Evolutionary conservation across 108 stramenopile genomes (phyloP).

Genomic region (Cylindrotheca fusiformis): DNA sequence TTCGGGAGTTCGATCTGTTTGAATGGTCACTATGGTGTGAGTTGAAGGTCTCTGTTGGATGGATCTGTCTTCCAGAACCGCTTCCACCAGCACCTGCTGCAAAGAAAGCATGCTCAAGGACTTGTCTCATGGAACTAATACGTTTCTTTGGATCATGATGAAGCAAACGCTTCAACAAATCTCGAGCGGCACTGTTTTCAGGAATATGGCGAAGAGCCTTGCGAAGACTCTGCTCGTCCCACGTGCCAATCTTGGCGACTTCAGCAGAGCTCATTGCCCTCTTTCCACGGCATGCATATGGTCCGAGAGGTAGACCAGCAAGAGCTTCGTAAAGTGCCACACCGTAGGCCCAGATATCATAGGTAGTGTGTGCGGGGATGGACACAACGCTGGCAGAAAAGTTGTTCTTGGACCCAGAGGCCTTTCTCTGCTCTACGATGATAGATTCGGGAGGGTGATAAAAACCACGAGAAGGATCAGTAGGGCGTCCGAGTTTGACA

Average conservation of each 20-base stretch:
- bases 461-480: conserved; percentile 80
- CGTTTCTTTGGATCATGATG: conserved; percentile 69
- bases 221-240: conserved; percentile 75
- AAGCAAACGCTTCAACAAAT: conserved; percentile 61
- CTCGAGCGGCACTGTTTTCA: conserved; percentile 48
- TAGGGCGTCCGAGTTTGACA: conserved; percentile 61
- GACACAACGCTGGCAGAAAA: conserved; percentile 65
- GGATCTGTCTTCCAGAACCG: conserved; percentile 3
- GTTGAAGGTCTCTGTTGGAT: conserved; percentile 1
- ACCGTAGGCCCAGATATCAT: conserved; percentile 86
- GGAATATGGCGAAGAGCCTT: conserved; percentile 66
- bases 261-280: conserved; percentile 68
- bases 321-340: conserved; percentile 81
- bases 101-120: conserved; percentile 82
- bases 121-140: conserved; percentile 56
- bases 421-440: conserved; percentile 59
- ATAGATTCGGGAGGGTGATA: conserved; percentile 88
- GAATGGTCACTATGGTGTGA: conserved; percentile 4
- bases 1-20: neutral
- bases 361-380: conserved; percentile 60
- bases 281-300: conserved; percentile 84
- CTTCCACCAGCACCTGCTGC: conserved; percentile 11
- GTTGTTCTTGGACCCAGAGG: conserved; percentile 47
- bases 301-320: conserved; percentile 68
- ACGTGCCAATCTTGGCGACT: conserved; percentile 73